phyloP scores from a whole-genome alignment of 176 grass and related monocot species.

The Rhipidocladum racemiflorum region DNA sequence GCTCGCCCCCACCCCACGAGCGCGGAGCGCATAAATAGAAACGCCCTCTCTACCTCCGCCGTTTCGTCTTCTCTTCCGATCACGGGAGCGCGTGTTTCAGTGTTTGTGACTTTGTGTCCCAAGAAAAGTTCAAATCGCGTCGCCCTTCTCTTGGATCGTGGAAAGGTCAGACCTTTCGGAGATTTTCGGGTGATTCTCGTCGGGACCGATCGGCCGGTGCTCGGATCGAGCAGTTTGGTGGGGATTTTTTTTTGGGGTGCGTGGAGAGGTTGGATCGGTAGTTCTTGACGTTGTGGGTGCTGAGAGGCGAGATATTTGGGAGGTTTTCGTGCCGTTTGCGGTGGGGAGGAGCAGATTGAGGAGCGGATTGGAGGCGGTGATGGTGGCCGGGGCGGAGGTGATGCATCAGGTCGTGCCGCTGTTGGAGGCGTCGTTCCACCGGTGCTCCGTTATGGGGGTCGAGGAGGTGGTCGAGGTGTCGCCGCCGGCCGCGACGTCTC shows the following conservation, averaged over 20 bases:
- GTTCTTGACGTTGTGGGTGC: not conserved
- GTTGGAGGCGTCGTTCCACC: slow-evolving; percentile 41
- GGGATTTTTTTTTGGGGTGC: not conserved
- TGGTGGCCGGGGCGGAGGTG: slow-evolving; percentile 78
- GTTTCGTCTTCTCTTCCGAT: slow-evolving; percentile 36
- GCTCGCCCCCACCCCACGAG: not conserved
- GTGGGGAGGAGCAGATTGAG: not conserved
- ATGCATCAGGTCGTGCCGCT: slow-evolving; percentile 62
- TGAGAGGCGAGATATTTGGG: slow-evolving; percentile 23
- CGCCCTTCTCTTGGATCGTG: not conserved
- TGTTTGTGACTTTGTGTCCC: not conserved
- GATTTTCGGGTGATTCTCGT: slow-evolving; percentile 2
- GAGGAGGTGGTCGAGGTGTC: slow-evolving; percentile 32
- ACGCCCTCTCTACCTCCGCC: not conserved
- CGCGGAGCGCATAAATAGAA: slow-evolving; percentile 27
- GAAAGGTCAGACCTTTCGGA: slow-evolving; percentile 25
- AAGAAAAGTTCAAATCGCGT: slow-evolving; percentile 14
- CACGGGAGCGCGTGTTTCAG: not conserved
- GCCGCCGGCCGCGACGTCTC: slow-evolving; percentile 23
- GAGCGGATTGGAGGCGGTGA: slow-evolving; percentile 39
- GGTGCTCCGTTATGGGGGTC: slow-evolving; percentile 38
- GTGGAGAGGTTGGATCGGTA: slow-evolving; percentile 23
- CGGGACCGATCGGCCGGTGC: not conserved
- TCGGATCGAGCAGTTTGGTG: slow-evolving; percentile 3
- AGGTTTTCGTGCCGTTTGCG: not conserved